phyloP scores from a whole-genome alignment of 352 stramenopile species.

The Pythium rhizo-oryzae region DNA sequence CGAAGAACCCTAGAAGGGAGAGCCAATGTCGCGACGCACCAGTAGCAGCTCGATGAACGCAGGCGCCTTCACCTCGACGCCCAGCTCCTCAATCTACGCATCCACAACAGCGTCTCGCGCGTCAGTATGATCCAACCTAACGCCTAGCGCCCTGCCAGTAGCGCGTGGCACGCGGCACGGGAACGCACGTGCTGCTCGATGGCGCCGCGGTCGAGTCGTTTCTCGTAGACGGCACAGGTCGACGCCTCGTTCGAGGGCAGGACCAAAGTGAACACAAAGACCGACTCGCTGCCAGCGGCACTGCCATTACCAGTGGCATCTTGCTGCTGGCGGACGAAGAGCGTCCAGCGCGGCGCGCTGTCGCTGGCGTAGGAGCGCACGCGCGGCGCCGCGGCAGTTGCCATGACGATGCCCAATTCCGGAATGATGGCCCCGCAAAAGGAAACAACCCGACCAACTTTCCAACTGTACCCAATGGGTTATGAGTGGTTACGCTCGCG shows the following conservation, averaged over 20 bases:
- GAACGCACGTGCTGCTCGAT: constrained; percentile 41
- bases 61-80: constrained; percentile 42
- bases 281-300: neutral
- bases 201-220: constrained; percentile 29
- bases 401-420: neutral
- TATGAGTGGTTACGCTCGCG: constrained; percentile 11
- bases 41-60: constrained; percentile 43
- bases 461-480: constrained; percentile 10
- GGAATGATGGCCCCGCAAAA: neutral
- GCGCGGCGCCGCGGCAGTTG: neutral
- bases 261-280: constrained; percentile 44
- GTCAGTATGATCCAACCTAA: no score
- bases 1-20: no score
- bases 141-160: neutral
- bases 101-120: neutral
- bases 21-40: no score
- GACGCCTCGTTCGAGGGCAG: constrained; percentile 13
- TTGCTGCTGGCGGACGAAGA: constrained; percentile 41
- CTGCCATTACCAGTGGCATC: neutral
- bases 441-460: neutral
- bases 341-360: constrained; percentile 34
- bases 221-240: constrained; percentile 38
- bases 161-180: no score
- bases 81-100: constrained; percentile 57
- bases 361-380: constrained; percentile 45